A percentile compares a stretch with the other conserved stretches of the same genome.
phyloP scores from a whole-genome alignment of 345 rosid species.

The Lagerstroemia speciosa region DNA sequence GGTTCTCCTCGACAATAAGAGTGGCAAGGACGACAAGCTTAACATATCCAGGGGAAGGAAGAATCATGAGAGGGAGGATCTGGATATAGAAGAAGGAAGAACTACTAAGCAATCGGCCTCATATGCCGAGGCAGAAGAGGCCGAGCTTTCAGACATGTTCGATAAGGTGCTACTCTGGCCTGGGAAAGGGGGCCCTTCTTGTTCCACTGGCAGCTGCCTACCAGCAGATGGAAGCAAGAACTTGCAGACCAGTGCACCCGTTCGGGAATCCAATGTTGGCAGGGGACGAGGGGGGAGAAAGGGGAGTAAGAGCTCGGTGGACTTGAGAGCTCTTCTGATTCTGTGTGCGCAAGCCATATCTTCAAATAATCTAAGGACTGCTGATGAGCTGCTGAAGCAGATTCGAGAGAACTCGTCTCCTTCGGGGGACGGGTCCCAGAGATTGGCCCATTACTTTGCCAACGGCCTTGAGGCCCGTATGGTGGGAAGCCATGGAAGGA shows the following conservation, averaged over 20 bases:
- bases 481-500: not conserved
- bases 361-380: constrained; percentile 18
- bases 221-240: constrained; percentile 11
- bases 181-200: constrained; percentile 11
- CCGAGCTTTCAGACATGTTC: constrained; percentile 48
- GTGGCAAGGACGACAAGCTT: constrained; percentile 19
- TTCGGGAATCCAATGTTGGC: constrained; percentile 2
- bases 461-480: constrained; percentile 45
- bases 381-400: constrained; percentile 30
- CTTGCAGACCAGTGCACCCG: constrained; percentile 8
- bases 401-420: constrained; percentile 25
- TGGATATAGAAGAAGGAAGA: constrained; percentile 42
- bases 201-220: not conserved
- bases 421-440: constrained; percentile 34
- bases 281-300: constrained; percentile 14
- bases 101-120: constrained; percentile 50
- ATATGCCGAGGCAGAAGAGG: constrained; percentile 28
- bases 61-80: constrained; percentile 42
- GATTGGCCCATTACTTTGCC: constrained; percentile 42
- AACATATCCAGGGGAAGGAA: constrained; percentile 27
- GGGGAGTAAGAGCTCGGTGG: constrained; percentile 21
- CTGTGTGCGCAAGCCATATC: constrained; percentile 42
- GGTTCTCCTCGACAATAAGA: not conserved
- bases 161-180: constrained; percentile 50
- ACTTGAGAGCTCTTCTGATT: constrained; percentile 38